These are phyloP conservation scores for Thalassiosira exigua DNA, from an alignment of 352 stramenopile species.

Conservation along the genomic window DNA sequence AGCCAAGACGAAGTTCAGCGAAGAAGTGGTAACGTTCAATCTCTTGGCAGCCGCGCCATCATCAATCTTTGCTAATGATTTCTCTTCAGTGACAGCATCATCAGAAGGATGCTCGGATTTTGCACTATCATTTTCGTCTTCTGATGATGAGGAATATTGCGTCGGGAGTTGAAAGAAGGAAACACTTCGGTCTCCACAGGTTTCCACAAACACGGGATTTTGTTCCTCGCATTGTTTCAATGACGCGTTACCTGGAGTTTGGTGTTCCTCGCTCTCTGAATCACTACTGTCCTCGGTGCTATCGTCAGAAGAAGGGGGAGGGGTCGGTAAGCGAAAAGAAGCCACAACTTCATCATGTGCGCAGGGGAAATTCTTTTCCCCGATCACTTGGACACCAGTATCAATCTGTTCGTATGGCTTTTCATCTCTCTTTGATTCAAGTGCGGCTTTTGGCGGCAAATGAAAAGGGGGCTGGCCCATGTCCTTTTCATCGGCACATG, in stretches of 20 bases:
- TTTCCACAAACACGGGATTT: constrained; percentile 6
- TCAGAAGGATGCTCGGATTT: not conserved
- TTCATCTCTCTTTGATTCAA: not conserved
- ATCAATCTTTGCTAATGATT: not conserved
- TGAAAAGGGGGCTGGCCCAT: no score
- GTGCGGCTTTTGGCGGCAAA: constrained; percentile 2
- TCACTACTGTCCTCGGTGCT: constrained; percentile 7
- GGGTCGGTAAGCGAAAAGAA: constrained; percentile 48
- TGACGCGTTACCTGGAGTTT: not conserved
- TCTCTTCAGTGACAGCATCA: not conserved
- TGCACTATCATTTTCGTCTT: constrained; percentile 34
- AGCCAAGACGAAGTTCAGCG: no score
- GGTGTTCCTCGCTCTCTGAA: not conserved
- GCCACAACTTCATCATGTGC: constrained; percentile 4
- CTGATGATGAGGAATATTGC: constrained; percentile 55
- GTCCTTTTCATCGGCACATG: no score
- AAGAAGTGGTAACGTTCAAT: no score
- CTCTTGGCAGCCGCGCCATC: no score
- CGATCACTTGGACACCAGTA: not conserved
- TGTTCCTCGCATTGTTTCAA: not conserved
- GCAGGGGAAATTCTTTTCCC: not conserved
- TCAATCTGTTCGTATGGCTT: not conserved
- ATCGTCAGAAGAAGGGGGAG: constrained; percentile 47
- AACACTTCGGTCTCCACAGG: constrained; percentile 7
- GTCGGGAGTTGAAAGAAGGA: constrained; percentile 47